phyloP scores from a whole-genome alignment of 257 asterid genomes.

The Solanum rostratum region DNA sequence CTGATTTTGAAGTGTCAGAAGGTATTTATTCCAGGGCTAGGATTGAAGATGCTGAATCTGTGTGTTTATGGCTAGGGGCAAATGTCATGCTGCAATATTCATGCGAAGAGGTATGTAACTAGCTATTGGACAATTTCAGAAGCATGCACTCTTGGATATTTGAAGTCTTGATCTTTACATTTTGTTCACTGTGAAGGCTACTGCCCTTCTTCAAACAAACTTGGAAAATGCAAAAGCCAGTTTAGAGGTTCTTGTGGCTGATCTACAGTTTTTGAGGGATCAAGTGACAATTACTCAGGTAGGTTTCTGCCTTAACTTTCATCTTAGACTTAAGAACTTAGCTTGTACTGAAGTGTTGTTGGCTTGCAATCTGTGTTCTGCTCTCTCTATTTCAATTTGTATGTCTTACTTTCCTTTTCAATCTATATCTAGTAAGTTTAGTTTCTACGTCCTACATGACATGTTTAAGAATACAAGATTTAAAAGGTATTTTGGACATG shows the following conservation, averaged over 20 bases:
- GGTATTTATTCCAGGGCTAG: slow-evolving; percentile 88
- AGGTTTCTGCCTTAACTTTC: background rate
- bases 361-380: background rate
- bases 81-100: slow-evolving; percentile 96
- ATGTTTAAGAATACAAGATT: background rate
- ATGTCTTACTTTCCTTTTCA: background rate
- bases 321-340: background rate
- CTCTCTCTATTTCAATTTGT: background rate
- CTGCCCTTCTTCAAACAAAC: slow-evolving; percentile 58
- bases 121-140: background rate
- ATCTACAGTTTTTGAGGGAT: slow-evolving; percentile 80
- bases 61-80: slow-evolving; percentile 95
- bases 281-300: slow-evolving; percentile 95
- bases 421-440: background rate
- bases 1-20: slow-evolving; percentile 92
- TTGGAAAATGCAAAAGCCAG: slow-evolving; percentile 87
- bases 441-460: background rate
- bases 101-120: slow-evolving; percentile 56
- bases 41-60: slow-evolving; percentile 73
- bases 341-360: background rate
- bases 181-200: background rate
- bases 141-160: background rate
- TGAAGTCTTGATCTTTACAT: background rate
- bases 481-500: background rate
- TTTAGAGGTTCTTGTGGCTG: slow-evolving; percentile 81